A percentile compares a stretch with the other conserved stretches of the same genome.
These are phyloP conservation scores for Verticillium zaregamsianum DNA, from an alignment of 2,329 filamentous ascomycete genomes.

Conservation along the genomic window DNA sequence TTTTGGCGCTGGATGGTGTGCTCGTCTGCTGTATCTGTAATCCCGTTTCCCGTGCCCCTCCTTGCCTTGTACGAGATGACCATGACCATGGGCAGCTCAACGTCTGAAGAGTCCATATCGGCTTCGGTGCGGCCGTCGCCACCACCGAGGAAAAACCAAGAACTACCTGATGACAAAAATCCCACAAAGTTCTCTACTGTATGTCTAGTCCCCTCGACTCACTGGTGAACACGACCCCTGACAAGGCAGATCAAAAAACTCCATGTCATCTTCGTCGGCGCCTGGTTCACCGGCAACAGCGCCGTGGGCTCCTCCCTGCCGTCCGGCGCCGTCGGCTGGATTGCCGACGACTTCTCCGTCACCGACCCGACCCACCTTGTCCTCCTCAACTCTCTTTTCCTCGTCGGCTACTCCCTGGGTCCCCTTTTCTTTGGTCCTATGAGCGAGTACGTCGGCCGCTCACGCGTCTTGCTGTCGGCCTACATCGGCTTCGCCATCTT, in stretches of 20 bases:
- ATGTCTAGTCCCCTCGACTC: background rate
- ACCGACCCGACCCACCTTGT: slow-evolving; percentile 41
- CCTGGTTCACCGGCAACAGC: slow-evolving; percentile 54
- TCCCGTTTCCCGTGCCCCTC: background rate
- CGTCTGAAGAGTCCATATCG: background rate
- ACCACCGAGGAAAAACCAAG: background rate
- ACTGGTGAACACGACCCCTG: background rate
- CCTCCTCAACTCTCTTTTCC: slow-evolving; percentile 58
- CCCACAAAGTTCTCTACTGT: background rate
- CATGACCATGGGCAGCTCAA: background rate
- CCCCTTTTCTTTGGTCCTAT: slow-evolving; percentile 61
- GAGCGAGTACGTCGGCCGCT: slow-evolving; percentile 60
- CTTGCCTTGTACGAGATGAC: background rate
- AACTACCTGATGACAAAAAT: background rate
- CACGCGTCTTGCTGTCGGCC: slow-evolving; percentile 37
- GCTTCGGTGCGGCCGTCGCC: background rate
- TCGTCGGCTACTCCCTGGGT: slow-evolving; percentile 60
- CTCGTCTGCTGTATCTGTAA: background rate
- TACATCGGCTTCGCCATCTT: slow-evolving; percentile 47
- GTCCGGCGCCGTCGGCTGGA: slow-evolving; percentile 56
- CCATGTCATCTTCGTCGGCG: background rate
- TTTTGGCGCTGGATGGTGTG: background rate
- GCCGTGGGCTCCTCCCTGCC: slow-evolving; percentile 64
- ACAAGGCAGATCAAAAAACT: background rate
- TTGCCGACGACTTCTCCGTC: slow-evolving; percentile 53